These are phyloP conservation scores for Rhynchosporium graminicola DNA, from an alignment of 2,329 filamentous ascomycete species.

Conservation along the genomic window DNA sequence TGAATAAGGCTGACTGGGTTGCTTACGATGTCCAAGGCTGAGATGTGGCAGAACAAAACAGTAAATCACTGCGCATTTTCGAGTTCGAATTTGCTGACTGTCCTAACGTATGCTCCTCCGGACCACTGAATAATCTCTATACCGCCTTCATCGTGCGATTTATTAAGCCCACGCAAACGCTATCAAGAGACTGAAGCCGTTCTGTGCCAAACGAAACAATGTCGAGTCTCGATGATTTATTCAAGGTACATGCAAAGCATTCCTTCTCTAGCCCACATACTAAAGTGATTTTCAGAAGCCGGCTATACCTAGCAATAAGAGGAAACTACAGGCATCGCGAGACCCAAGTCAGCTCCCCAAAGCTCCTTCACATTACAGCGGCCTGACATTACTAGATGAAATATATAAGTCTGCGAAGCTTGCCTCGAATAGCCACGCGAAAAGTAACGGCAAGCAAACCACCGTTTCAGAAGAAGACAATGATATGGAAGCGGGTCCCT, in stretches of 20 bases:
- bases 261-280: neutral
- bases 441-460: constrained; percentile 38
- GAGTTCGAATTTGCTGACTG: no score
- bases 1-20: no score
- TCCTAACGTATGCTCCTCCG: no score
- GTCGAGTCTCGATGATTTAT: constrained; percentile 19
- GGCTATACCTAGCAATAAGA: constrained; percentile 52
- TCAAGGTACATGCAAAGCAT: constrained; percentile 5
- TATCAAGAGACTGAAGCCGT: neutral
- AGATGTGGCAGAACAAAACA: no score
- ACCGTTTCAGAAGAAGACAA: constrained; percentile 43
- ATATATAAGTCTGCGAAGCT: constrained; percentile 65
- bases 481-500: constrained; percentile 51
- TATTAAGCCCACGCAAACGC: neutral
- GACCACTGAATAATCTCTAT: no score
- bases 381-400: constrained; percentile 48
- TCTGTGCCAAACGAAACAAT: constrained; percentile 7
- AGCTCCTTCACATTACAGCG: constrained; percentile 9
- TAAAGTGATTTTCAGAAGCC: constrained; percentile 34
- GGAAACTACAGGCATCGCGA: constrained; percentile 61
- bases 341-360: constrained; percentile 58
- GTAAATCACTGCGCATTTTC: no score
- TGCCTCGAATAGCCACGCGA: constrained; percentile 46
- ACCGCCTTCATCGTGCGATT: no score
- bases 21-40: no score